phyloP scores from a whole-genome alignment of 2,329 filamentous ascomycete species.

The Fusarium sp. region DNA sequence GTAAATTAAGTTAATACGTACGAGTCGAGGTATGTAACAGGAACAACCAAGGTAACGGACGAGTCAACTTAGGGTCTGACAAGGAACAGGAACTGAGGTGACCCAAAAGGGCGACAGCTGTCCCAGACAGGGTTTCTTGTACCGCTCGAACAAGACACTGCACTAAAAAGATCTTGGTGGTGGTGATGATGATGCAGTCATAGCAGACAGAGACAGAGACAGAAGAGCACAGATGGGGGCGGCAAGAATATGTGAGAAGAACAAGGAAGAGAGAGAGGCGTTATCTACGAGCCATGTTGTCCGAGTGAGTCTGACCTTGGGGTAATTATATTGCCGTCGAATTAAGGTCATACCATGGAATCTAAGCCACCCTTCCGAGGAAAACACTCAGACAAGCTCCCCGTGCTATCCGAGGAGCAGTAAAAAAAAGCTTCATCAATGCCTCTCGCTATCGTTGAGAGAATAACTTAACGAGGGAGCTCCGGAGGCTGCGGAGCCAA shows the following conservation, averaged over 20 bases:
- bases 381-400: neutral
- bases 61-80: neutral
- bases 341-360: constrained; percentile 16
- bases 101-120: constrained; percentile 14
- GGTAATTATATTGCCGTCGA: constrained; percentile 21
- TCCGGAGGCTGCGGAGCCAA: constrained; percentile 26
- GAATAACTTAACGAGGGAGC: neutral
- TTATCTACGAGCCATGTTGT: constrained; percentile 12
- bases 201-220: neutral
- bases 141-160: constrained; percentile 17
- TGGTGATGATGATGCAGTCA: constrained; percentile 25
- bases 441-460: neutral
- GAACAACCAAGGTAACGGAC: constrained; percentile 1
- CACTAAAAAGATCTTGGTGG: constrained; percentile 3
- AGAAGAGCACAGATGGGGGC: neutral
- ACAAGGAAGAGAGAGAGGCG: neutral
- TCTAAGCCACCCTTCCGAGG: constrained; percentile 10
- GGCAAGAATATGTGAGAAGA: neutral
- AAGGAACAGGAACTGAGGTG: constrained; percentile 14
- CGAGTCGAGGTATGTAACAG: constrained; percentile 4
- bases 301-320: constrained; percentile 2
- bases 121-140: constrained; percentile 29
- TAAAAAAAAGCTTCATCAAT: neutral
- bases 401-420: constrained; percentile 19
- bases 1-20: constrained; percentile 14